Evolutionary conservation across 1,284 basidiomycete species (phyloP).

Genomic region (Puccinia triticina): DNA sequence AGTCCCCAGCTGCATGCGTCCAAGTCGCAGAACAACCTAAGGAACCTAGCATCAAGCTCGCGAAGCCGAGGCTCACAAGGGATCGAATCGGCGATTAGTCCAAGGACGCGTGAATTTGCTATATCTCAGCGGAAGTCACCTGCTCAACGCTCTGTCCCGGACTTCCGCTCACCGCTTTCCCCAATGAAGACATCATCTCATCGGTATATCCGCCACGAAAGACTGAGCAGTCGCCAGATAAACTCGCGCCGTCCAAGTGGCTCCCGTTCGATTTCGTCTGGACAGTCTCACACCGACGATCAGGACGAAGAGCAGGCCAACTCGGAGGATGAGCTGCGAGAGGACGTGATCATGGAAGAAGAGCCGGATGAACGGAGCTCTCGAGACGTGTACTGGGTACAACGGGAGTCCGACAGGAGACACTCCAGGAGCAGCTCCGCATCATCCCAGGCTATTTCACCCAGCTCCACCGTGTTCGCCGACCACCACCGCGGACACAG

Average conservation of each 20-base stretch:
- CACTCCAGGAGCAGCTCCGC: background rate
- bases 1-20: background rate
- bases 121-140: background rate
- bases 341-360: constrained; percentile 15
- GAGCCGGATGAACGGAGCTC: background rate
- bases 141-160: constrained; percentile 6
- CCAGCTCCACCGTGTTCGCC: constrained; percentile 27
- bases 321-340: background rate
- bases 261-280: constrained; percentile 2
- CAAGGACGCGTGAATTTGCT: background rate
- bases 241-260: background rate
- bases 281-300: background rate
- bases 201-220: background rate
- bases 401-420: background rate
- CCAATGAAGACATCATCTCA: background rate
- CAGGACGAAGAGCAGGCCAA: background rate
- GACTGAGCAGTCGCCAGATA: background rate
- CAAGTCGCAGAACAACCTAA: background rate
- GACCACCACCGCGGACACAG: constrained; percentile 3
- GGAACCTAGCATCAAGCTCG: background rate
- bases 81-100: background rate
- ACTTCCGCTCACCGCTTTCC: background rate
- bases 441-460: constrained; percentile 16
- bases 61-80: background rate
- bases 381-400: background rate